Evolutionary conservation across 129 eudicot species (phyloP), one percentile per base, ranked within the genome.

Genomic region (Calendula officinalis): DNA sequence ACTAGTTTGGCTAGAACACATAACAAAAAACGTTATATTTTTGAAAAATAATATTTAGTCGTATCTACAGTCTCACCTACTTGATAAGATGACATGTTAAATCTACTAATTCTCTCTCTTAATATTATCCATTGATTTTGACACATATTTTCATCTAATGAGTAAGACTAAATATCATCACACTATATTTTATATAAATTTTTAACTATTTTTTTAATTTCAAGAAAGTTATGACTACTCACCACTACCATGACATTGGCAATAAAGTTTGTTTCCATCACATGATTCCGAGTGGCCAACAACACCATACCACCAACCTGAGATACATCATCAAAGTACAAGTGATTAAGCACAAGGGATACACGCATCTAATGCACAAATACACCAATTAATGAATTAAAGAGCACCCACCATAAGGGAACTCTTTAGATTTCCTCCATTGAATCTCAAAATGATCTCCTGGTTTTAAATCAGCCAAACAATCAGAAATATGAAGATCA

Each of bases 241-340:
- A 91, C 98, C 98, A 76, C 66, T 88, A 40, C 64, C 71, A 71
- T 81, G 89, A 70, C 98, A 91, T 43, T 71, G 81, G 83, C 98
- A 91, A 77, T 78, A 68, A 73, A 73, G 81, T 66, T 83, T 45
- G 80, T 73, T 79, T 68, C 86, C 81, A 49, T 67, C 71, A 70
- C 98, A 91, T 46, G 86, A 79, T 62, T 88, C 91, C 71, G 79
- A 79, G 83, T 91, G 98, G 45, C 95, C 96, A 75, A 88, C 89
- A 69, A 83, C 87, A 68, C 98, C 98, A 81, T 85, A 91, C 98
- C 98, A 91, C 98, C 98, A 91, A 27, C 98, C 98, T 91, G 84
- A 62, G 70, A 66, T 49, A 50, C 79, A 78, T 71, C 41, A 59
- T 36, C 33, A 56, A 63, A 60, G 38, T 60, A 67, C 70, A 61